phyloP scores from a whole-genome alignment of 1,284 basidiomycete species.

The Ceratobasidium sp. region DNA sequence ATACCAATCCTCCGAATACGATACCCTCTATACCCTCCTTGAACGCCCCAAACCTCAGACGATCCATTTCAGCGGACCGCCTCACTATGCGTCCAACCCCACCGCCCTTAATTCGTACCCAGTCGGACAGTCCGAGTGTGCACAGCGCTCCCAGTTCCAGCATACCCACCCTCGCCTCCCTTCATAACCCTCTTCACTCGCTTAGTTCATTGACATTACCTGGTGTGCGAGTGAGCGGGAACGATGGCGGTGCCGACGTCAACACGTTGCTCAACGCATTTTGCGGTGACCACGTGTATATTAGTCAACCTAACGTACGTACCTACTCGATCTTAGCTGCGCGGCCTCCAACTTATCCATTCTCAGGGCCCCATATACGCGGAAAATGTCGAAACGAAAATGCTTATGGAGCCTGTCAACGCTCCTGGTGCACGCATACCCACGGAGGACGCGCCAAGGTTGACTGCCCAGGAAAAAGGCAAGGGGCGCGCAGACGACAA shows the following conservation, averaged over 20 bases:
- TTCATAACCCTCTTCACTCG: too few relatives aligned
- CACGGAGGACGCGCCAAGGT: not conserved
- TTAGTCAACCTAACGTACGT: slow-evolving; percentile 16
- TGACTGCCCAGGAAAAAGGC: not conserved
- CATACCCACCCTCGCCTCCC: not conserved
- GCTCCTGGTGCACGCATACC: not conserved
- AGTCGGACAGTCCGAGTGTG: slow-evolving; percentile 5
- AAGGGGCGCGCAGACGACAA: not conserved
- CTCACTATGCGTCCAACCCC: slow-evolving; percentile 34
- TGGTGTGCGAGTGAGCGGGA: not conserved
- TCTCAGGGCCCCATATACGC: too few relatives aligned
- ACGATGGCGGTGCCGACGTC: not conserved
- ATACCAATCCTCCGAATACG: not conserved
- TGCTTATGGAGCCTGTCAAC: not conserved
- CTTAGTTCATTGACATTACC: not conserved
- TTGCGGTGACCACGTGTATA: slow-evolving; percentile 25
- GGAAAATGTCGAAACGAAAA: too few relatives aligned
- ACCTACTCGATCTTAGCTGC: too few relatives aligned
- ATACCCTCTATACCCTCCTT: not conserved
- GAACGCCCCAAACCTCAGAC: slow-evolving; percentile 2
- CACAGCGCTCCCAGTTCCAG: not conserved
- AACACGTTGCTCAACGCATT: slow-evolving; percentile 30
- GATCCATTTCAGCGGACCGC: slow-evolving; percentile 43
- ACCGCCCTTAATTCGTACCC: slow-evolving; percentile 31
- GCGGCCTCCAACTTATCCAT: too few relatives aligned